Base-by-base conservation (phyloP, 2,329 filamentous ascomycete species). In the Fusarium pininemorale region DNA sequence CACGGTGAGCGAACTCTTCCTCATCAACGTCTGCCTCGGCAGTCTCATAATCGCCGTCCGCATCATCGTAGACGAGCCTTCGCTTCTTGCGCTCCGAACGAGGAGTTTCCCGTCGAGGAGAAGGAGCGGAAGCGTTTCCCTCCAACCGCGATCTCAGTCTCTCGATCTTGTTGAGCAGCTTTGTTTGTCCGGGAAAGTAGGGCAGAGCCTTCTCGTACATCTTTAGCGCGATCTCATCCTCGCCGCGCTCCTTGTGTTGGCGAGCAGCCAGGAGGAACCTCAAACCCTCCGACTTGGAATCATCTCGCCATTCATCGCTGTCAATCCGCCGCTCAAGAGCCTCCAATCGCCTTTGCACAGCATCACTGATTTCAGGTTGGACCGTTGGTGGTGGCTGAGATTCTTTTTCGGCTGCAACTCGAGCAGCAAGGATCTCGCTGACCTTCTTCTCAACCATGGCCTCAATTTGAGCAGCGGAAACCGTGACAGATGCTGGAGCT, bases 381-480 rank as follows among this genome's bases (percentile, higher is more conserved):
- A 66, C 69, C 63, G 79, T 79, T 66, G 83, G 71, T 74, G 81
- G 72, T 30, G 81, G 76, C 16, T 81, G 77, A 38, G 79, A 73
- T n/a, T 80, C 74, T 55, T 81, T 80, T 67, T 88, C 83, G 22
- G 87, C 83, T 47, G 92, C 90, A 39, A 77, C 75, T 60, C 92
- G 90, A n/a, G 92, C 91, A 0, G 95, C 94, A 3, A 98, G 86
- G 41, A 96, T 95, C 83, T 98, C 95, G 68, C 93, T 92, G 2
- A 98, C 94, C 79, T 97, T 97, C 77, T 93, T 94, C 82, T 98
- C 94, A 3, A 98, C 94, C 84, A 98, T 91, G 44, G 95, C 94
- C 81, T 98, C 95, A 69, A 98, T 97, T 59, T 91, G 92, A 18
- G 91, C 92, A 24, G 91, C 89, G 0, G 91, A 92, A 14, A 94